Conservation (phyloP, 2,329 filamentous ascomycete genomes). For the Cladosporium sphaerospermum region DNA sequence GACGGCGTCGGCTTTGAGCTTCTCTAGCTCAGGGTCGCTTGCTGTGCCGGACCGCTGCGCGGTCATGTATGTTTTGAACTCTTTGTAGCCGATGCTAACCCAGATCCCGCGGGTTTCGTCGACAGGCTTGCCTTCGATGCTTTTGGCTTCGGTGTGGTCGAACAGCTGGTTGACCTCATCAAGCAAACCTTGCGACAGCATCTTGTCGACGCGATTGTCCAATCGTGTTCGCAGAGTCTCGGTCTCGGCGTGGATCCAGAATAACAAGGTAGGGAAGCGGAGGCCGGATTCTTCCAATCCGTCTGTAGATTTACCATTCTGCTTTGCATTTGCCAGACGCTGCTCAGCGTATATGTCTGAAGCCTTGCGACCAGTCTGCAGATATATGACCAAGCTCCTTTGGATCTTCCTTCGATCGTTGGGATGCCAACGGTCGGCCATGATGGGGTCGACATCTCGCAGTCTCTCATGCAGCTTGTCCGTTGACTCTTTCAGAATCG, state of each 20-base stretch:
- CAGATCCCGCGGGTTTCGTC: slow-evolving; percentile 82
- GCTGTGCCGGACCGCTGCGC: slow-evolving; percentile 27
- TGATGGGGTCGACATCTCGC: slow-evolving; percentile 74
- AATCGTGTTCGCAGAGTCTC: slow-evolving; percentile 64
- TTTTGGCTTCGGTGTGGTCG: slow-evolving; percentile 32
- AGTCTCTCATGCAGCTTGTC: slow-evolving; percentile 68
- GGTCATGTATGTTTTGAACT: slow-evolving; percentile 67
- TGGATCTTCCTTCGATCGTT: slow-evolving; percentile 86
- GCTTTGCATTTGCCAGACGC: slow-evolving; percentile 14
- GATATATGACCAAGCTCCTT: slow-evolving; percentile 82
- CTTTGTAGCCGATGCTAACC: slow-evolving; percentile 94
- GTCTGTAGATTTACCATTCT: neutral
- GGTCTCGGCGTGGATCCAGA: slow-evolving; percentile 79
- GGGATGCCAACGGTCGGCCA: slow-evolving; percentile 90
- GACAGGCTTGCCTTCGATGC: slow-evolving; percentile 44
- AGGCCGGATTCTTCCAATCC: slow-evolving; percentile 21
- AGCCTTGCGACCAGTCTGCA: slow-evolving; percentile 72
- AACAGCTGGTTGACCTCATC: slow-evolving; percentile 55
- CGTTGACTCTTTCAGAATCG: slow-evolving; percentile 66
- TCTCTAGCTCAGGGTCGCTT: slow-evolving; percentile 41
- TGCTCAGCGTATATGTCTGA: slow-evolving; percentile 87
- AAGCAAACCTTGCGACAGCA: slow-evolving; percentile 65
- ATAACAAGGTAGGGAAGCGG: slow-evolving; percentile 59
- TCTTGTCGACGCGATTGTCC: slow-evolving; percentile 72
- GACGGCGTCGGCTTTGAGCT: slow-evolving; percentile 54